Evolutionary conservation across 2,329 filamentous ascomycete species (phyloP).

Genomic region (Fusarium scirpi): DNA sequence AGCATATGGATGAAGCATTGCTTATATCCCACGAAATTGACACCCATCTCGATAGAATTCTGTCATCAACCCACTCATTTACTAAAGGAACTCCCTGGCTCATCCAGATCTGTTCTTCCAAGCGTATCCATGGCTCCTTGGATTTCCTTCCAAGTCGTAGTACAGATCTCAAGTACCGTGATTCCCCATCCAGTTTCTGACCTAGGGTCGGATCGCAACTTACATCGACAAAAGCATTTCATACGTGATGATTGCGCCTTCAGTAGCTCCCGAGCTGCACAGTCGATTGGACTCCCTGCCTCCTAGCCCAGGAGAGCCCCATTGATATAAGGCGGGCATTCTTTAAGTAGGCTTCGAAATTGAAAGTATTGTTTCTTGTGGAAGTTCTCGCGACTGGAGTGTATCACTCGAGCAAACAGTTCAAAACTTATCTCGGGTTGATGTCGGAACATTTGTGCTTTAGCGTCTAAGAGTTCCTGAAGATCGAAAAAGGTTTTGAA

Average conservation of each 20-base stretch:
- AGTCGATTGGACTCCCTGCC: constrained; percentile 44
- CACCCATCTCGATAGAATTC: not conserved
- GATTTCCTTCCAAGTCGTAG: constrained; percentile 49
- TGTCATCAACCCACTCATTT: not conserved
- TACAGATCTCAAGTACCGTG: constrained; percentile 45
- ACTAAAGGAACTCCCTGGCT: constrained; percentile 5
- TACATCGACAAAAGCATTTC: constrained; percentile 52
- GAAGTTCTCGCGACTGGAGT: constrained; percentile 66
- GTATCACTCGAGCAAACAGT: constrained; percentile 70
- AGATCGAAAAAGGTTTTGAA: constrained; percentile 70
- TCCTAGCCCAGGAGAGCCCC: constrained; percentile 49
- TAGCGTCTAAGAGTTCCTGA: constrained; percentile 67
- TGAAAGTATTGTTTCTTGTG: constrained; percentile 69
- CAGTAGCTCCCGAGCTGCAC: constrained; percentile 44
- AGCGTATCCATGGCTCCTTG: constrained; percentile 40
- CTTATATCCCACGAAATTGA: not conserved
- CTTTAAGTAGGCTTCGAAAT: constrained; percentile 72
- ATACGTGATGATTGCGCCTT: constrained; percentile 16
- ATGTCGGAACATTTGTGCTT: constrained; percentile 49
- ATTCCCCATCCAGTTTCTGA: constrained; percentile 45
- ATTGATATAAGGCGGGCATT: constrained; percentile 64
- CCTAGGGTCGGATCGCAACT: constrained; percentile 36
- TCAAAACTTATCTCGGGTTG: constrained; percentile 65
- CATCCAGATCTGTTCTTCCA: constrained; percentile 48
- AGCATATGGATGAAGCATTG: not conserved